Conservation (phyloP, 345 rosid genomes). For the Streptanthus diversifolius region DNA sequence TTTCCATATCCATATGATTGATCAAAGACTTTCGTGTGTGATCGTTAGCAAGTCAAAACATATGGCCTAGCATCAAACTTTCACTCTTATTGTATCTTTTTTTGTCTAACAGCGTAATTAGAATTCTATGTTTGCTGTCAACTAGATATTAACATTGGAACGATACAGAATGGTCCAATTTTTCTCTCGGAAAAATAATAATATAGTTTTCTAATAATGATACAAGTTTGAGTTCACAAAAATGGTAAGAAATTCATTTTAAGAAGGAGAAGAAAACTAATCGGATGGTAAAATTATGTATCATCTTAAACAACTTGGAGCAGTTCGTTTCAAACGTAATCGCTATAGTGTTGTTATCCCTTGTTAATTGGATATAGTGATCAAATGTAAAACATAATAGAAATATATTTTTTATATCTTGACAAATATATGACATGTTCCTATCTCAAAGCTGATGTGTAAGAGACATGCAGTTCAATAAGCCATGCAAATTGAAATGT, state of each 20-base stretch:
- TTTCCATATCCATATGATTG: background rate
- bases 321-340: background rate
- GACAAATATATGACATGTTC: background rate
- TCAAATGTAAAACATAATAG: background rate
- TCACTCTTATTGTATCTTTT: background rate
- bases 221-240: too few relatives aligned
- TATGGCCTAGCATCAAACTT: background rate
- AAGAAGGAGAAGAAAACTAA: too few relatives aligned
- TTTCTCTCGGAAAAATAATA: too few relatives aligned
- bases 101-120: background rate
- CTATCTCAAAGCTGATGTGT: slow-evolving; percentile 31
- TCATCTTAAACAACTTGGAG: background rate
- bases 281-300: background rate
- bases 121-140: background rate
- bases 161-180: too few relatives aligned
- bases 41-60: background rate
- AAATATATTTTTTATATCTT: background rate
- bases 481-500: slow-evolving; percentile 36
- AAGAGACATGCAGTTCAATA: slow-evolving; percentile 23
- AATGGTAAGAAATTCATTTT: too few relatives aligned
- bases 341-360: background rate
- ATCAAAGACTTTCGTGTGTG: background rate
- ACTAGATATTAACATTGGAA: too few relatives aligned
- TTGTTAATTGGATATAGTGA: background rate
- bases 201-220: too few relatives aligned